phyloP scores from a whole-genome alignment of 805 yeast species.

The Saccharomycopsis sp. region DNA sequence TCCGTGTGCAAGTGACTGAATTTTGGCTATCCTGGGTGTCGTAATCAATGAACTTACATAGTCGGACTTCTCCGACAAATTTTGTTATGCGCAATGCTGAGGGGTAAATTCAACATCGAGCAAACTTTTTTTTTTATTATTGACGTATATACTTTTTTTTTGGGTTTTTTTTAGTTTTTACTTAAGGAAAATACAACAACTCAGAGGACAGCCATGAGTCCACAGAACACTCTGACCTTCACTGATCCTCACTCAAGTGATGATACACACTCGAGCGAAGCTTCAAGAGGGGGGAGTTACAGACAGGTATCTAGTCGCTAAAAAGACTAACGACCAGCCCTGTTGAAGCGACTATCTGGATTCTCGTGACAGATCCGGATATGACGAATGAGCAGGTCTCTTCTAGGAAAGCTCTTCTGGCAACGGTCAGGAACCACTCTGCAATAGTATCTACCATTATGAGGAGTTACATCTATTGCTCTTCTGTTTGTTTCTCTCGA shows the following conservation, averaged over 20 bases:
- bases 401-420: constrained; percentile 14
- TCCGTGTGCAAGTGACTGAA: no score
- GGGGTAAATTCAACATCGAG: not conserved
- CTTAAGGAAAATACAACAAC: no score
- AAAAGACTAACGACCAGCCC: no score
- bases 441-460: constrained; percentile 2
- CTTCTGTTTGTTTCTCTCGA: not conserved
- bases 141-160: not conserved
- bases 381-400: constrained; percentile 13
- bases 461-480: no score
- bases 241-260: no score
- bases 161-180: not conserved
- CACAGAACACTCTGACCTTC: no score
- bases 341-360: constrained; percentile 35
- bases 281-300: no score
- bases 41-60: not conserved
- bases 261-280: no score
- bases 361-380: constrained; percentile 23
- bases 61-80: not conserved
- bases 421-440: constrained; percentile 1
- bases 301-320: no score
- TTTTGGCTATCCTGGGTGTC: no score
- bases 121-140: not conserved
- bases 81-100: not conserved
- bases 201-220: no score